Evolutionary conservation across 305 asterid genomes (phyloP).

Genomic region (Withania somnifera): DNA sequence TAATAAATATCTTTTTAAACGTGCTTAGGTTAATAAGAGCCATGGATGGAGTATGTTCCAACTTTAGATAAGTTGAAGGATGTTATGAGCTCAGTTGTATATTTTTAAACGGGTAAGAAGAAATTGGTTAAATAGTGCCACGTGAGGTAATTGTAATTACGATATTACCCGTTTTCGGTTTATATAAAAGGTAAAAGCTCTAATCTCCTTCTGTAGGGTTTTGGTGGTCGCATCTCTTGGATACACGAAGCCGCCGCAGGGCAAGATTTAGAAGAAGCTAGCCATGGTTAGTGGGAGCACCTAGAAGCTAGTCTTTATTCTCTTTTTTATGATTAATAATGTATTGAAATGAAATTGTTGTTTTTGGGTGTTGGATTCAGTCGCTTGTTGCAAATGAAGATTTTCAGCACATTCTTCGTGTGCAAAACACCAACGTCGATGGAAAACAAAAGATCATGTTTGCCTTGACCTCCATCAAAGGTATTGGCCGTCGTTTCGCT

Average conservation of each 20-base stretch:
- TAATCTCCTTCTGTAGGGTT: neutral
- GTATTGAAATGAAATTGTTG: neutral
- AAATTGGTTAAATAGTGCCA: neutral
- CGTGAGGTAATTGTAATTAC: neutral
- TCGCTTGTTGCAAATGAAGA: slow-evolving; percentile 56
- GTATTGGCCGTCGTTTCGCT: slow-evolving; percentile 17
- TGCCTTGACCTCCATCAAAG: slow-evolving; percentile 21
- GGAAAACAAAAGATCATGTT: slow-evolving; percentile 63
- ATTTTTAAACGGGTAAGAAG: neutral
- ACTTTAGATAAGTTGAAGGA: no score
- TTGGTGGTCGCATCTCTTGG: neutral
- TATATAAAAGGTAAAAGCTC: neutral
- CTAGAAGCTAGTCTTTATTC: neutral
- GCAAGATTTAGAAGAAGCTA: neutral
- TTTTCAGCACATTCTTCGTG: slow-evolving; percentile 60
- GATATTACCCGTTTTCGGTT: neutral
- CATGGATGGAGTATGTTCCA: no score
- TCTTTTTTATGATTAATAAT: neutral
- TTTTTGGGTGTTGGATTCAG: slow-evolving; percentile 16
- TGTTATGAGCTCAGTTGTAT: no score
- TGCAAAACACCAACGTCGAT: slow-evolving; percentile 53
- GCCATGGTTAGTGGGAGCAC: neutral
- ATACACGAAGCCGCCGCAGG: neutral
- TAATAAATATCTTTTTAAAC: no score
- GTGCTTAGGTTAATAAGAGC: no score